phyloP scores from a whole-genome alignment of 257 asterid species.

The Linaria vulgaris region DNA sequence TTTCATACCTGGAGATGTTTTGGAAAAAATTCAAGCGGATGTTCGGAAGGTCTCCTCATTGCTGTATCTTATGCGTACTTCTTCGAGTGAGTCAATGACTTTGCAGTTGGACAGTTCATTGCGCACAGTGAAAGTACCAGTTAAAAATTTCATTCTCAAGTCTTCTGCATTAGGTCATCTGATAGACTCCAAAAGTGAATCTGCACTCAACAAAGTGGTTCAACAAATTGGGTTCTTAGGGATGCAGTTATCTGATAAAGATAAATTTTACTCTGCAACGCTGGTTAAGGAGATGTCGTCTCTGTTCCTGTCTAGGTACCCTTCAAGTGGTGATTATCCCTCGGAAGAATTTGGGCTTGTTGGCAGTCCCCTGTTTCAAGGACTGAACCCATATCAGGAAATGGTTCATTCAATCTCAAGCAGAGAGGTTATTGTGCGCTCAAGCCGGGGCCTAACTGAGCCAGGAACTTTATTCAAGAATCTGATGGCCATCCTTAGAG shows the following conservation, averaged over 20 bases:
- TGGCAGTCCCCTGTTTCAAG: conserved; percentile 75
- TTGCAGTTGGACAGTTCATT: conserved; percentile 61
- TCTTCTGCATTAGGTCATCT: conserved; percentile 72
- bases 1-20: conserved; percentile 50
- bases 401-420: conserved; percentile 92
- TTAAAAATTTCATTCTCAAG: conserved; percentile 53
- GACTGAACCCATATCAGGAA: conserved; percentile 88
- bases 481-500: conserved; percentile 95
- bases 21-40: conserved; percentile 45
- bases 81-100: conserved; percentile 57
- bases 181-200: conserved; percentile 86
- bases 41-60: conserved; percentile 51
- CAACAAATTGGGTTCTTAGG: conserved; percentile 94
- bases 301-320: conserved; percentile 62
- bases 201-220: conserved; percentile 84
- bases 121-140: conserved; percentile 57
- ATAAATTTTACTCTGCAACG: conserved; percentile 68
- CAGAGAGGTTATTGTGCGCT: conserved; percentile 96
- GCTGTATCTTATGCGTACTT: conserved; percentile 46
- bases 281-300: conserved; percentile 70
- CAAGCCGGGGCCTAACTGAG: conserved; percentile 88
- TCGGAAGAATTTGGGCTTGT: conserved; percentile 78
- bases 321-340: conserved; percentile 55
- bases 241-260: conserved; percentile 62
- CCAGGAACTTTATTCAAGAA: conserved; percentile 91